Conservation (phyloP, 2,329 filamentous ascomycete species). For the Talaromyces verruculosus region DNA sequence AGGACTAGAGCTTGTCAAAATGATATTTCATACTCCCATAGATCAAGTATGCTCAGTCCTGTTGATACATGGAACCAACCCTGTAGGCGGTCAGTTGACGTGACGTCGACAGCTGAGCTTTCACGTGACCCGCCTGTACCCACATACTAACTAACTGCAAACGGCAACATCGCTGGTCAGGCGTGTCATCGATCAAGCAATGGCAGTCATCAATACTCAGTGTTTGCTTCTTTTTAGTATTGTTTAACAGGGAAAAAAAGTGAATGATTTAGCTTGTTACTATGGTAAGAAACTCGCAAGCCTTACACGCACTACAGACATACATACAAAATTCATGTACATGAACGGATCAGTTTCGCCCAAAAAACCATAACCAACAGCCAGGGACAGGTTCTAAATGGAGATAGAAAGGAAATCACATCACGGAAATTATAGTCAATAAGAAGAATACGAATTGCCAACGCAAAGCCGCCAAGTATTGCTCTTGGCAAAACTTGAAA, state of each 20-base stretch:
- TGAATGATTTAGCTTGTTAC: neutral
- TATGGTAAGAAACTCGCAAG: neutral
- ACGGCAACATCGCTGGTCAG: neutral
- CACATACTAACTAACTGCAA: neutral
- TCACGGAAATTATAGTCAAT: conserved; percentile 18
- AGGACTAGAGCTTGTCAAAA: neutral
- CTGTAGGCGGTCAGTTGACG: conserved; percentile 2
- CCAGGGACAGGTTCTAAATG: conserved; percentile 20
- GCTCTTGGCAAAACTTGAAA: conserved; percentile 22
- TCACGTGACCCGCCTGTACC: neutral
- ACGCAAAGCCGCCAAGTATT: conserved; percentile 3
- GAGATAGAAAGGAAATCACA: conserved; percentile 22
- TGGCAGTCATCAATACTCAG: neutral
- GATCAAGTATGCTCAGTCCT: neutral
- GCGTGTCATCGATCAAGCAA: neutral
- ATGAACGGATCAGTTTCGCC: conserved; percentile 17
- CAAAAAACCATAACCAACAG: conserved; percentile 12
- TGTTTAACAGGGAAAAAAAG: too few species aligned
- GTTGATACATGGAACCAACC: neutral
- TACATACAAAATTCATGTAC: conserved; percentile 20
- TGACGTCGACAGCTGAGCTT: conserved; percentile 4
- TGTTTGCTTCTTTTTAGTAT: neutral
- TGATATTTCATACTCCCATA: neutral
- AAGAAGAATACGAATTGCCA: conserved; percentile 23
- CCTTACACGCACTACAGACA: conserved; percentile 3